A percentile compares a stretch with the other conserved stretches of the same genome.
phyloP scores from a whole-genome alignment of 441 rosid species.

The Iberis amara region DNA sequence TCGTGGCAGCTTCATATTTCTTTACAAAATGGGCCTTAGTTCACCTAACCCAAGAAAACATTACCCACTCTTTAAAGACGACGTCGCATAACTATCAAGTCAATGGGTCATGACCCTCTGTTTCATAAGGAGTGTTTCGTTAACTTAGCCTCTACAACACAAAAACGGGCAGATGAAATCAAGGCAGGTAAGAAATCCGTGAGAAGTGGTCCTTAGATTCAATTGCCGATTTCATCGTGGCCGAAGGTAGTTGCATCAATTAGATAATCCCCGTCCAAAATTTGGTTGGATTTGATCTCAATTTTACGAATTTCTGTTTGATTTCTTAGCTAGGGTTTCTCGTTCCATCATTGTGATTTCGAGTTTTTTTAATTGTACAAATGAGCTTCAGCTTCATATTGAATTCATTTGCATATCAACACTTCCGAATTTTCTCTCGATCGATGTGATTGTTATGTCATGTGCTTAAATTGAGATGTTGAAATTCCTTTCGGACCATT shows the following conservation, averaged over 20 bases:
- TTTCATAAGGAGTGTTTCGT: constrained; percentile 8
- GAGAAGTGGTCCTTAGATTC: constrained; percentile 29
- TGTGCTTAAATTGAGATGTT: constrained; percentile 11
- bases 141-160: constrained; percentile 31
- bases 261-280: not conserved
- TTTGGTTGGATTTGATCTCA: constrained; percentile 17
- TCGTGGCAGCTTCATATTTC: not conserved
- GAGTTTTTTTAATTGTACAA: constrained; percentile 6
- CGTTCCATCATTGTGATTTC: constrained; percentile 21
- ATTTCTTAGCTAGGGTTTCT: constrained; percentile 31
- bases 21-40: constrained; percentile 8
- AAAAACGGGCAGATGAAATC: constrained; percentile 18
- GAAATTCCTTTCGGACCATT: constrained; percentile 18
- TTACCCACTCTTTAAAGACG: not conserved
- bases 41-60: constrained; percentile 8
- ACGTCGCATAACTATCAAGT: not conserved
- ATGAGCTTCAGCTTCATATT: constrained; percentile 14
- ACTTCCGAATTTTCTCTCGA: not conserved
- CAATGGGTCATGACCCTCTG: constrained; percentile 26
- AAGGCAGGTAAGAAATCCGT: constrained; percentile 32
- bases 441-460: not conserved
- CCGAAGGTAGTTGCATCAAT: constrained; percentile 29
- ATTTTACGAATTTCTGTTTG: constrained; percentile 22
- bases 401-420: constrained; percentile 10
- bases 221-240: constrained; percentile 24